These are phyloP conservation scores for Lepidopterella palustris DNA, from an alignment of 495 filamentous ascomycete species.

Conservation along the genomic window DNA sequence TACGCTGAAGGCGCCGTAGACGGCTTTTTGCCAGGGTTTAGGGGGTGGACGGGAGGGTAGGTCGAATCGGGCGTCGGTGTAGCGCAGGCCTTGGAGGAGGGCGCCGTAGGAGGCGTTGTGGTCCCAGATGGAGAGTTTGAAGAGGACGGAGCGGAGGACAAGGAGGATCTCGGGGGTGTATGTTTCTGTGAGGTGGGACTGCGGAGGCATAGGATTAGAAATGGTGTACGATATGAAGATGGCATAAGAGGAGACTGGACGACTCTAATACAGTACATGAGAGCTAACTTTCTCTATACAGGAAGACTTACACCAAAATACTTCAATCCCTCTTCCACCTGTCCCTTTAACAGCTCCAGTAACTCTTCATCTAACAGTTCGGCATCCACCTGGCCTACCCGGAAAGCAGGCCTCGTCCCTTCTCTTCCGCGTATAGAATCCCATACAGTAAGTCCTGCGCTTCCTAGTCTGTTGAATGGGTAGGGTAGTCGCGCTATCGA, in stretches of 20 bases:
- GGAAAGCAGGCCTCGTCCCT: slow-evolving; percentile 76
- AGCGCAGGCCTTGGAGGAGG: slow-evolving; percentile 80
- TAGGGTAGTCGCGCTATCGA: slow-evolving; percentile 52
- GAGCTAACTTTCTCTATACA: too few relatives aligned
- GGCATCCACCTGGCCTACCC: slow-evolving; percentile 94
- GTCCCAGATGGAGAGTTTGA: slow-evolving; percentile 95
- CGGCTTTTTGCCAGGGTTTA: slow-evolving; percentile 68
- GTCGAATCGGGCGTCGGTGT: slow-evolving; percentile 71
- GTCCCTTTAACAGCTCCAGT: slow-evolving; percentile 72
- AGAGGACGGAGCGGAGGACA: slow-evolving; percentile 67
- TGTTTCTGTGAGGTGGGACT: slow-evolving; percentile 64
- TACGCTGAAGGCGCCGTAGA: slow-evolving; percentile 81
- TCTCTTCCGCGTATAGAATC: slow-evolving; percentile 65
- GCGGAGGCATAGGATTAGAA: background rate
- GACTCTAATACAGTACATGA: too few relatives aligned
- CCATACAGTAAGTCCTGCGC: slow-evolving; percentile 56
- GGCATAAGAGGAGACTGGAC: too few relatives aligned
- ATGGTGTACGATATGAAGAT: background rate
- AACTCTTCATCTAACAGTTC: slow-evolving; percentile 94
- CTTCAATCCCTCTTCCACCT: slow-evolving; percentile 83
- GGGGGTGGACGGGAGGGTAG: slow-evolving; percentile 55
- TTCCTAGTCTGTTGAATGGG: slow-evolving; percentile 54
- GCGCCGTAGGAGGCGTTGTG: slow-evolving; percentile 93
- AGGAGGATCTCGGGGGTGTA: slow-evolving; percentile 83
- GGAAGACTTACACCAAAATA: slow-evolving; percentile 66